Evolutionary conservation across 2,329 filamentous ascomycete species (phyloP).

Genomic region (Byssochlamys sp.): DNA sequence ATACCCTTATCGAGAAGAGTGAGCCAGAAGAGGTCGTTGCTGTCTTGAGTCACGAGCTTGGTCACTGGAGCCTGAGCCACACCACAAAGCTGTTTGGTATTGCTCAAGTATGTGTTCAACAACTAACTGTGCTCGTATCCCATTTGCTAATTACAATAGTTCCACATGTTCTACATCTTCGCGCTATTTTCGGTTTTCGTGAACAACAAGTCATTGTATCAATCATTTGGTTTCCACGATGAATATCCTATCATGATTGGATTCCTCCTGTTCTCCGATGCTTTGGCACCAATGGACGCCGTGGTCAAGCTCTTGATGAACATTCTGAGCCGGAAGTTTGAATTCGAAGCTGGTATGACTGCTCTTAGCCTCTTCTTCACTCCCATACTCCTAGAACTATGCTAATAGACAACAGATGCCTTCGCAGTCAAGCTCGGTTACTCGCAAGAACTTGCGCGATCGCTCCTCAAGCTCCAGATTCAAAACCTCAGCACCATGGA

Average conservation of each 20-base stretch:
- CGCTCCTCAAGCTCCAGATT: slow-evolving; percentile 92
- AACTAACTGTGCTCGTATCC: slow-evolving; percentile 1
- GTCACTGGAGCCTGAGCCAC: slow-evolving; percentile 93
- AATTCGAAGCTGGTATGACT: slow-evolving; percentile 74
- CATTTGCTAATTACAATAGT: slow-evolving; percentile 40
- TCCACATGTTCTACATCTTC: slow-evolving; percentile 94
- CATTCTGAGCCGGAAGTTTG: slow-evolving; percentile 82
- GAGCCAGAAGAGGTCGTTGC: slow-evolving; percentile 85
- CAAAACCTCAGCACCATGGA: slow-evolving; percentile 98
- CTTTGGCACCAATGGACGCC: slow-evolving; percentile 89
- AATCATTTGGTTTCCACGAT: slow-evolving; percentile 76
- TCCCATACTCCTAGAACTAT: slow-evolving; percentile 5
- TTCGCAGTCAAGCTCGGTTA: slow-evolving; percentile 83
- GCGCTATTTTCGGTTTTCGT: slow-evolving; percentile 94
- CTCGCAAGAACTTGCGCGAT: slow-evolving; percentile 68
- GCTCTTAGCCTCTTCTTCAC: background rate
- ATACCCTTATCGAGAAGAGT: slow-evolving; percentile 93
- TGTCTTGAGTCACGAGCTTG: slow-evolving; percentile 87
- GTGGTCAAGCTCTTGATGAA: slow-evolving; percentile 93
- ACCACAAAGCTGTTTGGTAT: slow-evolving; percentile 86
- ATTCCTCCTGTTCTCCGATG: slow-evolving; percentile 94
- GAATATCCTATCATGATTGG: slow-evolving; percentile 89
- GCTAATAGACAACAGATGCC: slow-evolving; percentile 46
- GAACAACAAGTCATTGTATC: slow-evolving; percentile 84
- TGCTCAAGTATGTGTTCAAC: slow-evolving; percentile 55